Evolutionary conservation across 805 yeast genomes (phyloP), one percentile per base, ranked within the genome.

Genomic region (Pichia thaimueangensis): DNA sequence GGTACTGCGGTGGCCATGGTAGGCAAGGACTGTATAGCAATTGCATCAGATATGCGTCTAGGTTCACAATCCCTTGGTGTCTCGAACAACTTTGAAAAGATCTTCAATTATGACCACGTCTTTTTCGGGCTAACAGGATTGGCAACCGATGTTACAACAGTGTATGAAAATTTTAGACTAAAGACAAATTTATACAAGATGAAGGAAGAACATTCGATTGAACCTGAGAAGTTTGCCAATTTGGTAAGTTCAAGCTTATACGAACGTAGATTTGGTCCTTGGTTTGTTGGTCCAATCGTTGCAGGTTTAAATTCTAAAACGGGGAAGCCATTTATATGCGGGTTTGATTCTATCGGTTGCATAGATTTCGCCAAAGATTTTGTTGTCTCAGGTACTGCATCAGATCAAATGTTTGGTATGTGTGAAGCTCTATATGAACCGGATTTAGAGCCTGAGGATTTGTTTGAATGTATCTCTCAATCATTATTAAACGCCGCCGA

Each of bases 1-100:
- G 98, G 99, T 67, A 76, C 95, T 50, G 96, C 95, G 40, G 95
- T 94, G 27, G 98, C 98, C 51, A 93, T 93, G 99, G 82, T 82
- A 21, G 99, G 99, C 56, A 89, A 94, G 60, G 97, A 88, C 54
- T 93, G 99, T 71, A 89, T 93, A 43, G 98, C 97, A 24, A 88
- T 93, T 57, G 99, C 97, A 4, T 82, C 93, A 55, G 99, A 93
- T 67, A 71, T 93, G 59, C 81, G 97, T 57, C 71, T 93, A 48
- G 99, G 99, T 19, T 79, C 80, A 62, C 98, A 93, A 64, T 86
- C 96, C 6, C 70, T 93, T 20, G 97, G 97, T 43, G 78, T 93
- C 36, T 71, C 97, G 37, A 88, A 88, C 63, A 82, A 88, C 57
- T 94, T 93, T 63, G 97, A 93, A 59, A 93, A 93, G 70, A 73